Evolutionary conservation across 352 stramenopile genomes (phyloP).

Genomic region (Globisporangium acanthophoron): DNA sequence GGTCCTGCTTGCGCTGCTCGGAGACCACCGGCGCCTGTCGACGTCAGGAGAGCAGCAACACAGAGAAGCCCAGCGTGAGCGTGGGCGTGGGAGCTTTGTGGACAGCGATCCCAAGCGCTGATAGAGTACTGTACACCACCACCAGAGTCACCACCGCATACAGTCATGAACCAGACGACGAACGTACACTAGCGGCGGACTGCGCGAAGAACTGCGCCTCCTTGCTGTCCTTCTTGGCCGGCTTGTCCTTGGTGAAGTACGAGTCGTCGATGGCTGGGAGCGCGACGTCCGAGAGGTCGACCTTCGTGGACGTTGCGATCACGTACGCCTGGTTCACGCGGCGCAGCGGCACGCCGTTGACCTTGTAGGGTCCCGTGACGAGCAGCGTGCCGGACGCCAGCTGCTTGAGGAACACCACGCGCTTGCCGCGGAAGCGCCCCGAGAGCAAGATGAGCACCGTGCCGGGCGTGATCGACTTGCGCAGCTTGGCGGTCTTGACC

Average conservation of each 20-base stretch:
- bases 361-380: slow-evolving; percentile 97
- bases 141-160: slow-evolving; percentile 26
- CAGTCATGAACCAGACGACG: background rate
- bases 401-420: slow-evolving; percentile 98
- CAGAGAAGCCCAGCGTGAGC: slow-evolving; percentile 14
- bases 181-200: slow-evolving; percentile 18
- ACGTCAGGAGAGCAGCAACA: background rate
- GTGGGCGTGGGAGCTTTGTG: slow-evolving; percentile 67
- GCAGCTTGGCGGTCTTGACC: slow-evolving; percentile 92
- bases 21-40: slow-evolving; percentile 87
- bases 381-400: slow-evolving; percentile 95
- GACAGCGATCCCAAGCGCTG: slow-evolving; percentile 90
- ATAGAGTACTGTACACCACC: slow-evolving; percentile 17
- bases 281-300: slow-evolving; percentile 91
- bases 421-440: slow-evolving; percentile 97
- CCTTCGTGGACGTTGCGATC: slow-evolving; percentile 97
- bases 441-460: slow-evolving; percentile 98
- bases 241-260: slow-evolving; percentile 96
- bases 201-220: slow-evolving; percentile 98
- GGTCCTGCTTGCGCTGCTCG: slow-evolving; percentile 97
- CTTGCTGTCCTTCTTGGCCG: slow-evolving; percentile 85
- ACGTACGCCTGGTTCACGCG: slow-evolving; percentile 99
- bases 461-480: slow-evolving; percentile 94
- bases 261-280: slow-evolving; percentile 93
- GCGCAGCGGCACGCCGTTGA: slow-evolving; percentile 98